These are phyloP conservation scores for Punica granatum DNA, from an alignment of 345 rosid genomes.

Conservation along the genomic window DNA sequence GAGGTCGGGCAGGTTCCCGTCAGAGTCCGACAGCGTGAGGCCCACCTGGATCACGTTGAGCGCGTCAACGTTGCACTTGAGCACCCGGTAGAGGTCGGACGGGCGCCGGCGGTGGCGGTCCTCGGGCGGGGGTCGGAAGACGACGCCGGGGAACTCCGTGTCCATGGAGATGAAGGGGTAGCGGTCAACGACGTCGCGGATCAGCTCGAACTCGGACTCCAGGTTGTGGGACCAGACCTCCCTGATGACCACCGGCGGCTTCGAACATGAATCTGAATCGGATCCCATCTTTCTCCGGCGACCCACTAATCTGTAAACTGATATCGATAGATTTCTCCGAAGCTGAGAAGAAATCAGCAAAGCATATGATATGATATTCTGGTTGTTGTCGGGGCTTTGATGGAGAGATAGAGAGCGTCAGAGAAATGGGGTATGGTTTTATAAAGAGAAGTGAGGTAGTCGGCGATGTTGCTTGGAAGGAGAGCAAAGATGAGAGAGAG, in stretches of 20 bases:
- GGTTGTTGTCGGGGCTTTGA: neutral
- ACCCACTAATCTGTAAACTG: neutral
- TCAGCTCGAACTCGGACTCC: conserved; percentile 53
- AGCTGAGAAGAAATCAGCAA: neutral
- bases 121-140: conserved; percentile 30
- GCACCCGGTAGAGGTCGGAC: conserved; percentile 46
- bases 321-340: neutral
- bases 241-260: conserved; percentile 35
- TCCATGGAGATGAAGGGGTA: conserved; percentile 81
- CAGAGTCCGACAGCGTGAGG: conserved; percentile 50
- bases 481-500: neutral
- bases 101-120: conserved; percentile 28
- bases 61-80: conserved; percentile 81
- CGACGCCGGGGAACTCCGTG: conserved; percentile 81
- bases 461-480: conserved; percentile 1
- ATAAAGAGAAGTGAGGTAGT: neutral
- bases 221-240: conserved; percentile 76
- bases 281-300: neutral
- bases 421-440: neutral
- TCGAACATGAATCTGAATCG: neutral
- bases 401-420: neutral
- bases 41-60: conserved; percentile 80
- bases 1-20: conserved; percentile 55
- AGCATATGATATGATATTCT: too few relatives aligned
- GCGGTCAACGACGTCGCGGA: conserved; percentile 41